Evolutionary conservation across 169 alveolate species (phyloP).

Genomic region (Plasmodium coatneyi): DNA sequence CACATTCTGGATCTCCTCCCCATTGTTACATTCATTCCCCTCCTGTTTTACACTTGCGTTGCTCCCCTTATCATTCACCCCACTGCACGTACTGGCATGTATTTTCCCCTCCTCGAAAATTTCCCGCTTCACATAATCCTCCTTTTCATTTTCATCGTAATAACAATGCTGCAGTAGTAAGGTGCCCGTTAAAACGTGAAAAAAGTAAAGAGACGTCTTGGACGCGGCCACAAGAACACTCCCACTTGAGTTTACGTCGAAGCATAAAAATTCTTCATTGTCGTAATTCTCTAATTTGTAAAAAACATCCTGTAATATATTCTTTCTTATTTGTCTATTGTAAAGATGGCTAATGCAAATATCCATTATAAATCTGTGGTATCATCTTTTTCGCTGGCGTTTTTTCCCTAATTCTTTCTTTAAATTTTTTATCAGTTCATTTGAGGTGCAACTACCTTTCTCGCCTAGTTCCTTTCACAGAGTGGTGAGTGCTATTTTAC

Average conservation of each 20-base stretch:
- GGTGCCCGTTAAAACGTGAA: conserved; percentile 55
- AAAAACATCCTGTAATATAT: conserved; percentile 62
- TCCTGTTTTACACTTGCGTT: neutral
- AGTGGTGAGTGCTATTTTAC: neutral
- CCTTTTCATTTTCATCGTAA: conserved; percentile 28
- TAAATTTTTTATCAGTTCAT: neutral
- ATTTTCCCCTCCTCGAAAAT: neutral
- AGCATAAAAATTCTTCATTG: conserved; percentile 68
- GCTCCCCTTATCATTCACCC: neutral
- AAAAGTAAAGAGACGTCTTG: conserved; percentile 51
- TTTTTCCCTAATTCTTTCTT: neutral
- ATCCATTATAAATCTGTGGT: conserved; percentile 55
- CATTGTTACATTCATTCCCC: neutral
- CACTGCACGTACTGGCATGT: neutral
- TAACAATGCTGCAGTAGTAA: conserved; percentile 37
- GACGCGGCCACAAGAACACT: conserved; percentile 43
- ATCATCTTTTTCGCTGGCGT: conserved; percentile 23
- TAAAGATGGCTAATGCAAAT: conserved; percentile 68
- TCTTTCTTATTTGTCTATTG: conserved; percentile 61
- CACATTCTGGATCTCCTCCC: neutral
- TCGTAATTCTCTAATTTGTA: conserved; percentile 58
- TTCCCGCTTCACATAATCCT: conserved; percentile 1
- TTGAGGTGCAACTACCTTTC: neutral
- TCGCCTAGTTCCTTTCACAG: neutral
- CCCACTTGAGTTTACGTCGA: conserved; percentile 67